Conservation (phyloP, 495 filamentous ascomycete species). For the Pseudevernia furfuracea region DNA sequence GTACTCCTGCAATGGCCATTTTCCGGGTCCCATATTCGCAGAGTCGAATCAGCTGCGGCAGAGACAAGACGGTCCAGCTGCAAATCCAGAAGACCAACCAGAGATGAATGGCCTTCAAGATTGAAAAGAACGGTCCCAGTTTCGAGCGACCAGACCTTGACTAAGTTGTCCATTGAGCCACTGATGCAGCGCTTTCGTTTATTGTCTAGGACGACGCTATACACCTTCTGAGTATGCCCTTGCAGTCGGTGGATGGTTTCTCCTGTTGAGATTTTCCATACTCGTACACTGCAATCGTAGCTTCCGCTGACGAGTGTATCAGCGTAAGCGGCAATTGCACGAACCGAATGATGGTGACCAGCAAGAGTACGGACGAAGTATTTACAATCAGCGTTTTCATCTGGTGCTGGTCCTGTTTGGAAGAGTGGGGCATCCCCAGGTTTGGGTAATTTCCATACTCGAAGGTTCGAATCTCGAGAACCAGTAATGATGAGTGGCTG, state of each 20-base stretch:
- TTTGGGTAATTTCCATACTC: conserved; percentile 94
- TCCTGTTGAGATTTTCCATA: conserved; percentile 96
- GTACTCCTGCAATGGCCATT: conserved; percentile 83
- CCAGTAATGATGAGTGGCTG: conserved; percentile 95
- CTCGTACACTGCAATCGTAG: conserved; percentile 91
- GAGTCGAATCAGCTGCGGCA: conserved; percentile 88
- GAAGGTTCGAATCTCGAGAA: conserved; percentile 86
- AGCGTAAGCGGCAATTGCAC: conserved; percentile 90
- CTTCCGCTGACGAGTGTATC: conserved; percentile 98
- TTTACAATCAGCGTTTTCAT: conserved; percentile 72
- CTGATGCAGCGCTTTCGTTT: conserved; percentile 93
- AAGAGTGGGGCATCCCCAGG: conserved; percentile 65
- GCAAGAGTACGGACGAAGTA: conserved; percentile 84
- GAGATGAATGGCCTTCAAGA: conserved; percentile 86
- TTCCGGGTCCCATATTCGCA: conserved; percentile 96
- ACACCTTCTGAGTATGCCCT: conserved; percentile 90
- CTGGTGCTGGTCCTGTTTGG: conserved; percentile 63
- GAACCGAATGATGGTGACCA: conserved; percentile 91
- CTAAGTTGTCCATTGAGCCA: conserved; percentile 94
- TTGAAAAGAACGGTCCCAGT: conserved; percentile 80
- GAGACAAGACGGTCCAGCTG: conserved; percentile 84
- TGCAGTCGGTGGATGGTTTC: conserved; percentile 80
- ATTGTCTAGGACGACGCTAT: conserved; percentile 91
- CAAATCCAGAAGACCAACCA: conserved; percentile 87
- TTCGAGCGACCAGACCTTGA: conserved; percentile 97